These are phyloP conservation scores for Stagonosporopsis rhizophila DNA, from an alignment of 2,329 filamentous ascomycete species.

Conservation along the genomic window DNA sequence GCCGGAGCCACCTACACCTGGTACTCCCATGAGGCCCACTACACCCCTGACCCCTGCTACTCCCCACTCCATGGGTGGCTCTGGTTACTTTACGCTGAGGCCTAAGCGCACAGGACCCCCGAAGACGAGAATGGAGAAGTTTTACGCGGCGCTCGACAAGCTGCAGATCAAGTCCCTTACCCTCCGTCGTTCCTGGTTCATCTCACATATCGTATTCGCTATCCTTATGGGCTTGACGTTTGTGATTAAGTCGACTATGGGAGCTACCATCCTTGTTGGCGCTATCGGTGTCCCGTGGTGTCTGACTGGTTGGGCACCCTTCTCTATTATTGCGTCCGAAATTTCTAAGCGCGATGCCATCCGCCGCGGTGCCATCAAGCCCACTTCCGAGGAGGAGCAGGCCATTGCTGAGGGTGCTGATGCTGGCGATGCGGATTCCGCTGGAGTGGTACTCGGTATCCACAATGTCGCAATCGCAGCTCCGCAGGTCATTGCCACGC, in stretches of 20 bases:
- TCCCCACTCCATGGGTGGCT: conserved; percentile 42
- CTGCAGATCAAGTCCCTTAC: conserved; percentile 84
- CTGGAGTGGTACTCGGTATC: conserved; percentile 89
- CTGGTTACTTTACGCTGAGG: conserved; percentile 44
- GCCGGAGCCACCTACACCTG: conserved; percentile 27
- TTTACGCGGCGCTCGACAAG: conserved; percentile 58
- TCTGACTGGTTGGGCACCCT: conserved; percentile 91
- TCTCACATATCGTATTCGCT: conserved; percentile 84
- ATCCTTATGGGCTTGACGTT: conserved; percentile 83
- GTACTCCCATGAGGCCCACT: conserved; percentile 49
- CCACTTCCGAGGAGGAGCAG: conserved; percentile 48
- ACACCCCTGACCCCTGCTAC: conserved; percentile 48
- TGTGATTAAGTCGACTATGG: conserved; percentile 73
- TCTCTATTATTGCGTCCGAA: conserved; percentile 92
- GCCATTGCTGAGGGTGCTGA: conserved; percentile 55
- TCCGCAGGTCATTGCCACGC: conserved; percentile 88
- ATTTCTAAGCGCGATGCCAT: conserved; percentile 82
- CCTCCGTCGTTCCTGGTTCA: conserved; percentile 85
- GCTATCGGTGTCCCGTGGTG: conserved; percentile 92
- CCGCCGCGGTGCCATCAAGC: conserved; percentile 58
- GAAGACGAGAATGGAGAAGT: conserved; percentile 32
- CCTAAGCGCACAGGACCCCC: conserved; percentile 26
- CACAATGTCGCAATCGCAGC: conserved; percentile 95
- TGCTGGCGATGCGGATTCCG: conserved; percentile 73
- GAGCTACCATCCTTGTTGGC: conserved; percentile 78